Conservation (phyloP, 2,329 filamentous ascomycete species). For the Drechslerella dactyloides region DNA sequence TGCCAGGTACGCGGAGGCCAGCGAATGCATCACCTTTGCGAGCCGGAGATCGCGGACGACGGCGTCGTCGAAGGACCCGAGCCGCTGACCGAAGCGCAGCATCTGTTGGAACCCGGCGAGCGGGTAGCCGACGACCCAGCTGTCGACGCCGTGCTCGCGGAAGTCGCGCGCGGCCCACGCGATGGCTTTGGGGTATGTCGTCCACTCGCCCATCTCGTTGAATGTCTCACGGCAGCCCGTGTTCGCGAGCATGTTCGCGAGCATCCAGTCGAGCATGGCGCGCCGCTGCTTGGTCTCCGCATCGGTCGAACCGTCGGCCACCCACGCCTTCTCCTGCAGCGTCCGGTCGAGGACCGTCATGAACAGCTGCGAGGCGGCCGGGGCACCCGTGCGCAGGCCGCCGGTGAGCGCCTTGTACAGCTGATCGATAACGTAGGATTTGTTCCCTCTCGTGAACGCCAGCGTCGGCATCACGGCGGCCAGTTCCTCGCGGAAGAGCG, state of each 20-base stretch:
- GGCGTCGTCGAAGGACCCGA: constrained; percentile 51
- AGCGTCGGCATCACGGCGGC: constrained; percentile 56
- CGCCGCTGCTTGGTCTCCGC: constrained; percentile 37
- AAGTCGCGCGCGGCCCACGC: constrained; percentile 56
- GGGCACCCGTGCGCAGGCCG: constrained; percentile 55
- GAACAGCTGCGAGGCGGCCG: constrained; percentile 56
- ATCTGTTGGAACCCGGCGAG: constrained; percentile 55
- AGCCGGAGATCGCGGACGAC: constrained; percentile 37
- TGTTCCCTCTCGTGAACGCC: constrained; percentile 55
- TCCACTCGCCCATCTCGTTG: constrained; percentile 56
- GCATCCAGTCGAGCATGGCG: constrained; percentile 56
- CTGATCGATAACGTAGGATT: constrained; percentile 57
- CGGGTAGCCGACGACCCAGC: constrained; percentile 56
- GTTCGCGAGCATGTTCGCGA: constrained; percentile 55
- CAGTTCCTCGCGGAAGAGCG: constrained; percentile 56
- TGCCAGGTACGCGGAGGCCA: constrained; percentile 54
- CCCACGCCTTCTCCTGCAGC: constrained; percentile 56
- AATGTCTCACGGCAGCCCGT: constrained; percentile 56
- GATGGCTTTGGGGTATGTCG: constrained; percentile 55
- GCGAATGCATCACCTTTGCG: constrained; percentile 54
- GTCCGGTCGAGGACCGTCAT: constrained; percentile 56
- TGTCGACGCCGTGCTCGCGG: constrained; percentile 54
- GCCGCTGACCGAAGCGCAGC: constrained; percentile 52
- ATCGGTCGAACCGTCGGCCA: constrained; percentile 39
- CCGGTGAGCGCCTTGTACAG: constrained; percentile 56